These are phyloP conservation scores for Cutaneotrichosporon spelunceum DNA, from an alignment of 1,284 basidiomycete genomes.

Conservation along the genomic window DNA sequence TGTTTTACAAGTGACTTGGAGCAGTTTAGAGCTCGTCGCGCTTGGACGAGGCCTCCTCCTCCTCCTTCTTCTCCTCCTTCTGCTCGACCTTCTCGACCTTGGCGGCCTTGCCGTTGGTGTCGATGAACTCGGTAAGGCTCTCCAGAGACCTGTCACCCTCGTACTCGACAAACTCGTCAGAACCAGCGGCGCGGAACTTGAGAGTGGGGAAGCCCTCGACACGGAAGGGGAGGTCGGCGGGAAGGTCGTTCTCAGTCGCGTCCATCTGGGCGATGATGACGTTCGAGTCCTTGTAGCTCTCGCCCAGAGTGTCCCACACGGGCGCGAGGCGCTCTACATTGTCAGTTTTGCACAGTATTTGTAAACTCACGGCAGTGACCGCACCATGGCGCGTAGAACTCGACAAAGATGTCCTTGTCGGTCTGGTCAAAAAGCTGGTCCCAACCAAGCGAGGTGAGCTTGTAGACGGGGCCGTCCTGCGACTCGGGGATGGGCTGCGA, in stretches of 20 bases:
- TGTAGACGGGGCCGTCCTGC: constrained; percentile 80
- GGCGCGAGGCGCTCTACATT: constrained; percentile 69
- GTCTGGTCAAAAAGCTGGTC: constrained; percentile 82
- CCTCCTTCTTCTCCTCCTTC: constrained; percentile 22
- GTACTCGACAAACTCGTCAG: constrained; percentile 83
- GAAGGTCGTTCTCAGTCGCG: constrained; percentile 93
- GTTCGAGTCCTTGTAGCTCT: constrained; percentile 78
- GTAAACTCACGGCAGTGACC: constrained; percentile 48
- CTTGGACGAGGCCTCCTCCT: constrained; percentile 32
- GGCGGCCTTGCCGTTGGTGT: constrained; percentile 67
- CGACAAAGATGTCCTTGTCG: constrained; percentile 90
- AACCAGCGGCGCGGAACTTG: constrained; percentile 93
- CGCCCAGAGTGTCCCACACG: constrained; percentile 85
- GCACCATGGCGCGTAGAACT: constrained; percentile 96
- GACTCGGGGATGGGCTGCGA: constrained; percentile 78
- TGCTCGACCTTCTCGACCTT: constrained; percentile 31
- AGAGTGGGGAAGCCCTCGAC: constrained; percentile 83
- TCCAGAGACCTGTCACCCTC: constrained; percentile 87
- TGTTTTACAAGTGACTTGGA: constrained; percentile 23
- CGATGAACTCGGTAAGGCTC: constrained; percentile 76
- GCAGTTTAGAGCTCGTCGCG: constrained; percentile 49
- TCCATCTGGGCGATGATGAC: constrained; percentile 93
- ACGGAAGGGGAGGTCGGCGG: constrained; percentile 78
- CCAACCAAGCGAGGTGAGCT: constrained; percentile 85
- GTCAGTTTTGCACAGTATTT: not conserved